These are phyloP conservation scores for Botryobasidium botryosum DNA, from an alignment of 768 basidiomycete genomes.

Conservation along the genomic window DNA sequence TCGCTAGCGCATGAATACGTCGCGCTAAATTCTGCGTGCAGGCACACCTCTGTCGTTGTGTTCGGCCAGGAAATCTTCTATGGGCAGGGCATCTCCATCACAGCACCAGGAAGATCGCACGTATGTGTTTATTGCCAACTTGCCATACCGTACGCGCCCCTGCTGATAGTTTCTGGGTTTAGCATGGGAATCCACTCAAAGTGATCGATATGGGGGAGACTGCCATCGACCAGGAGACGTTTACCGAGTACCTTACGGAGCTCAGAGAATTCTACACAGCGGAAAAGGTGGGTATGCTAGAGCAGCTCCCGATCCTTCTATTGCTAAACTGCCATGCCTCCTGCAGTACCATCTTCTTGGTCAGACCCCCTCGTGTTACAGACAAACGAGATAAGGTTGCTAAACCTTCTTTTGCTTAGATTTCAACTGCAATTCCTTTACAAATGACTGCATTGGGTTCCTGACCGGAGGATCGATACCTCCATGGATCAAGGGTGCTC, in stretches of 20 bases:
- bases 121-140: constrained; percentile 26
- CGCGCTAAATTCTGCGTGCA: constrained; percentile 18
- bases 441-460: constrained; percentile 74
- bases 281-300: constrained; percentile 46
- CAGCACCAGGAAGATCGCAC: constrained; percentile 65
- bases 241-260: constrained; percentile 63
- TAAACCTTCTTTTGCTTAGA: constrained; percentile 27
- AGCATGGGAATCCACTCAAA: constrained; percentile 65
- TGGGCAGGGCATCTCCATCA: constrained; percentile 65
- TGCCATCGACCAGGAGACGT: constrained; percentile 65
- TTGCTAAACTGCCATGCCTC: not conserved
- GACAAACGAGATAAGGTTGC: not conserved
- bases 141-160: not conserved
- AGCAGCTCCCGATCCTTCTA: not conserved
- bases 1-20: not conserved
- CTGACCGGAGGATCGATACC: constrained; percentile 74
- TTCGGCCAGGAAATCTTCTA: constrained; percentile 81
- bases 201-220: constrained; percentile 65
- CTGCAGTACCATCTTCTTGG: constrained; percentile 70
- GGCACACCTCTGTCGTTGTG: constrained; percentile 88
- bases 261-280: constrained; percentile 72
- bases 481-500: constrained; percentile 54
- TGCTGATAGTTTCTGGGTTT: not conserved
- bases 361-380: too few species aligned
- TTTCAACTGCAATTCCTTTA: constrained; percentile 93